Base-by-base conservation (phyloP, 129 eudicot species). In the Tanacetum coccineum region DNA sequence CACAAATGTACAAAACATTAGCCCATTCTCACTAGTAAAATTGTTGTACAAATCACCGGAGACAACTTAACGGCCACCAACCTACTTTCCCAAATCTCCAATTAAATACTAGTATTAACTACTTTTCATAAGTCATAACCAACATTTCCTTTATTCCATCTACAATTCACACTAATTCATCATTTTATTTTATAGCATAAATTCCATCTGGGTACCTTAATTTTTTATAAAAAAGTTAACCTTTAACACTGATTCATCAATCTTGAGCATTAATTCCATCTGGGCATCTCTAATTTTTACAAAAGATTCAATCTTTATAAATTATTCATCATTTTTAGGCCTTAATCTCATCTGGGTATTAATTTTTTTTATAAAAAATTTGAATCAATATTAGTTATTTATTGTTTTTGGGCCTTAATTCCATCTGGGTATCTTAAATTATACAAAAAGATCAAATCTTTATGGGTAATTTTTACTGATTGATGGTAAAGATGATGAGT, bases 1-100 rank as follows among this genome's bases (percentile, higher is more conserved):
- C 39, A 32, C 39, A 5, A 32, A 32, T 32, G 39, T 32, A 6
- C 39, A 32, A 32, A 32, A 32, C 74, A 65, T 45, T 57, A 30
- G 45, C 65, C 52, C 4, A 36, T 53, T 53, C 72, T 67, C 62
- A 53, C 62, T 13, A 52, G 25, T 15, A 25, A 22, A 20, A 13
- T n/a, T n/a, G n/a, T 20, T 68, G 73, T 68, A 36, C 14, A 32
- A 44, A 70, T 70, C 66, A 56, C 66, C 74, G 74, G 57, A 56
- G 66, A 70, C 74, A 45, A 70, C 54, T 26, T 58, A 70, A 57
- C 74, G 74, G 74, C 32, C 74, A 57, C 55, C 66, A 58, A 58
- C 53, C n/a, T 66, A 67, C 71, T 67, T 67, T 67, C 71, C 71
- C 60, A 66, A 66, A n/a, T 18, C 5, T 30, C 36, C 36, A 30